Conservation (phyloP, 495 filamentous ascomycete species). For the Geoglossum glabrum region DNA sequence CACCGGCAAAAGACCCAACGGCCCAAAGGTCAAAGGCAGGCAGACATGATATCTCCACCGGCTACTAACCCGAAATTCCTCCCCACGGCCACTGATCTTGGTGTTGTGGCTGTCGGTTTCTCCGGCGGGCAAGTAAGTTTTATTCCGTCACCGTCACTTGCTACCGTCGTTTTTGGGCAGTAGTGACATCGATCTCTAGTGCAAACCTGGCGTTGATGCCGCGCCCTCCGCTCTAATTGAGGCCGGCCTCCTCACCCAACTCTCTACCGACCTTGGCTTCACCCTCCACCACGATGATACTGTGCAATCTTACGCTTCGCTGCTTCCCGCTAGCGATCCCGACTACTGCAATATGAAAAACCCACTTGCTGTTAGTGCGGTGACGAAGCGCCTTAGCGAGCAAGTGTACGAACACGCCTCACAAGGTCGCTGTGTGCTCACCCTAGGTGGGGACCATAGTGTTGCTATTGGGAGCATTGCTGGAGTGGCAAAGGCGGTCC, state of each 20-base stretch:
- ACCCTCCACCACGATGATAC: slow-evolving; percentile 64
- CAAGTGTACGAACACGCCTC: slow-evolving; percentile 80
- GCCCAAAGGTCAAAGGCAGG: not conserved
- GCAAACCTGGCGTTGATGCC: slow-evolving; percentile 81
- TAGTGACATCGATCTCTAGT: slow-evolving; percentile 25
- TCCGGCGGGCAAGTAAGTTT: slow-evolving; percentile 79
- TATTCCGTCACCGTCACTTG: not conserved
- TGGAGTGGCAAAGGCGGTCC: slow-evolving; percentile 65
- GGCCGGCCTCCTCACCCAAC: slow-evolving; percentile 65
- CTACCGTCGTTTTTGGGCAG: too few relatives aligned
- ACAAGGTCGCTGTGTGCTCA: slow-evolving; percentile 73
- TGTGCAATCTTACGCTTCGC: slow-evolving; percentile 63
- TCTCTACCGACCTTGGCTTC: slow-evolving; percentile 72
- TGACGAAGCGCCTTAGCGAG: slow-evolving; percentile 56
- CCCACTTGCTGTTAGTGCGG: slow-evolving; percentile 68
- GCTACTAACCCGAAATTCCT: slow-evolving; percentile 71
- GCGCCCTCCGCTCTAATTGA: slow-evolving; percentile 83
- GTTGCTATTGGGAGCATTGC: slow-evolving; percentile 88
- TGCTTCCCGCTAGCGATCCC: slow-evolving; percentile 54
- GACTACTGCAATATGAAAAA: slow-evolving; percentile 82
- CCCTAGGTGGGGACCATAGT: slow-evolving; percentile 86
- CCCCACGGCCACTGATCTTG: slow-evolving; percentile 51
- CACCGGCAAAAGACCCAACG: not conserved
- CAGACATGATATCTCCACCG: slow-evolving; percentile 42
- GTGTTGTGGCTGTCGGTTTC: slow-evolving; percentile 89